Conservation (phyloP, 2,329 filamentous ascomycete genomes). For the Alternaria panax region DNA sequence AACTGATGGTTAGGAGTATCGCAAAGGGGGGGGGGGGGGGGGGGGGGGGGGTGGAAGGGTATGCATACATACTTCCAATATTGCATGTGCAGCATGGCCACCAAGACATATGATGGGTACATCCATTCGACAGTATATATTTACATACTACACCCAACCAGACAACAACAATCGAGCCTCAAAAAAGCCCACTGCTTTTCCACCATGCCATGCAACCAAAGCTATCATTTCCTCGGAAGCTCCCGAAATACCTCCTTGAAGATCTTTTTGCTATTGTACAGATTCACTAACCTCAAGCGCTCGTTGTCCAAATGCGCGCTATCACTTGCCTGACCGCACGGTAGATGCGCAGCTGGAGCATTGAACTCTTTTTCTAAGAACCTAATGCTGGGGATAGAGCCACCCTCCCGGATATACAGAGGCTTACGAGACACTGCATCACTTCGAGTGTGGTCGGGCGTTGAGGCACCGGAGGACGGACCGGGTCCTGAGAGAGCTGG, state of each 20-base stretch:
- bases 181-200: not conserved
- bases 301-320: slow-evolving; percentile 95
- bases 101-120: not conserved
- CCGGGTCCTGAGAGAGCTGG: slow-evolving; percentile 17
- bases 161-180: not conserved
- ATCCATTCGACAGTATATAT: not conserved
- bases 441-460: not conserved
- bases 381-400: slow-evolving; percentile 90
- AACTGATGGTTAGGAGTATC: not conserved
- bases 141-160: not conserved
- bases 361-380: slow-evolving; percentile 94
- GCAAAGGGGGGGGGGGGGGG: not conserved
- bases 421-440: slow-evolving; percentile 61
- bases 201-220: too few relatives aligned
- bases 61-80: not conserved
- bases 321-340: slow-evolving; percentile 94
- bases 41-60: not conserved
- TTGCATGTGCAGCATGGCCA: not conserved
- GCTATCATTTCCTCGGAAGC: slow-evolving; percentile 48
- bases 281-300: slow-evolving; percentile 82
- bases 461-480: slow-evolving; percentile 7
- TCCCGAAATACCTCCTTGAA: slow-evolving; percentile 84
- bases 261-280: slow-evolving; percentile 91
- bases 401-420: slow-evolving; percentile 93
- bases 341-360: slow-evolving; percentile 89